Base-by-base conservation (phyloP, 495 filamentous ascomycete genomes). In the Lasiosphaeria ovina region DNA sequence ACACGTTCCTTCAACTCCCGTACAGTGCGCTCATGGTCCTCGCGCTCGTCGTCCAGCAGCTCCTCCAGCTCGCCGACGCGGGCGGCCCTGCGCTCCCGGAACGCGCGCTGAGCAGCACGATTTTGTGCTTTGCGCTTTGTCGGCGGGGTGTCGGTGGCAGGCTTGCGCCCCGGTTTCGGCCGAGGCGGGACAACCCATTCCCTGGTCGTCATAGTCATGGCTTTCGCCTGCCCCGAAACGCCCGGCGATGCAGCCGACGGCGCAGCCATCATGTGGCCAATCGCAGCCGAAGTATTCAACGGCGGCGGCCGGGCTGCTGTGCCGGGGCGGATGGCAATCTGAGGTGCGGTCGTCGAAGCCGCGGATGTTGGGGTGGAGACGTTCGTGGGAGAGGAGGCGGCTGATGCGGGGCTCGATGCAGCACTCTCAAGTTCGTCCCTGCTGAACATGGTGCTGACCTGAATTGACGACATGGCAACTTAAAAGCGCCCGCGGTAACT, bases 121-220 rank as follows among this genome's bases (percentile, higher is more conserved):
- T 97, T 97, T 70, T 97, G 93, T 0, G 89, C 90, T 74, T 96
- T 95, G 58, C 93, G 86, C 71, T 96, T 94, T 42, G 91, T 96
- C 3, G 91, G 91, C 11, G 92, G 92, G 4, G 90, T 92, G 67
- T 97, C 92, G 12, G 89, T 93, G 24, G 92, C 91, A 9, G 93
- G 93, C 72, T 96, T 96, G 54, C 93, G 84, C 40, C 92, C 93
- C n/a, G 93, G 93, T 79, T 94, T 94, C 33, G 91, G 91, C 51
- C 90, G 84, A 54, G 91, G 91, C 35, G 91, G 91, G 52, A 96
- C 84, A 8, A 93, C 82, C 91, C 91, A 96, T 85, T 93, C 89
- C 73, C 85, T 92, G 61, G 81, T 88, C 44, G 89, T 94, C 62
- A 86, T 79, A 42, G 75, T 77, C n/a, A 77, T 59, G 33, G 73